Percentiles rank a stretch among this genome's conserved stretches.
Conservation (phyloP, 129 eudicot species). For the Chrysanthemum makinoi region DNA sequence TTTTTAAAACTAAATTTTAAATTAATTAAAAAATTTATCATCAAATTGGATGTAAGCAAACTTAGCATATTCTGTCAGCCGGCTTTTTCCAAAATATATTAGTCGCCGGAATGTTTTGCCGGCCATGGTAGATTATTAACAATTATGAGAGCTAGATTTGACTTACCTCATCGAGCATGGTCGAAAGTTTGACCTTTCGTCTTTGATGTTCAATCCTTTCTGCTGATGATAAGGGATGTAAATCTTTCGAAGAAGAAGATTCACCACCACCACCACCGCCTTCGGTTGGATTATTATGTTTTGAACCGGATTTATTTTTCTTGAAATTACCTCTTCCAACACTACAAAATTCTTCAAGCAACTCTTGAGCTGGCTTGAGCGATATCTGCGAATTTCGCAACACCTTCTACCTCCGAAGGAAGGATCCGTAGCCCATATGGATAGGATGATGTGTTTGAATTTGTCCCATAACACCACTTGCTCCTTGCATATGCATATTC, state of each 20-base stretch:
- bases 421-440: too few relatives aligned
- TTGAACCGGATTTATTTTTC: constrained; percentile 43
- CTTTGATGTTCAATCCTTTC: constrained; percentile 97
- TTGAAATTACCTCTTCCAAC: constrained; percentile 83
- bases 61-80: constrained; percentile 39
- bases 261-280: constrained; percentile 41
- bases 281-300: constrained; percentile 30
- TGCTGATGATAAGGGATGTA: constrained; percentile 70
- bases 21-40: too few relatives aligned
- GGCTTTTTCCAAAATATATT: constrained; percentile 25
- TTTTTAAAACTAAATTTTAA: neutral
- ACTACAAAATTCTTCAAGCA: constrained; percentile 92
- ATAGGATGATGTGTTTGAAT: constrained; percentile 27
- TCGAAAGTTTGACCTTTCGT: constrained; percentile 87
- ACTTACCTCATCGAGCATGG: constrained; percentile 98
- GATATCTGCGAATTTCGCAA: constrained; percentile 78
- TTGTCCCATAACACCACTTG: constrained; percentile 13
- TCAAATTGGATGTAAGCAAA: constrained; percentile 21
- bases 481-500: constrained; percentile 33
- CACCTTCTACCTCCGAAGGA: too few relatives aligned
- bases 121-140: constrained; percentile 14
- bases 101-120: constrained; percentile 42
- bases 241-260: constrained; percentile 65
- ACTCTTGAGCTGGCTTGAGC: constrained; percentile 85
- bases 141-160: neutral